Evolutionary conservation across 805 yeast genomes (phyloP).

Genomic region (Priceomyces carsonii): DNA sequence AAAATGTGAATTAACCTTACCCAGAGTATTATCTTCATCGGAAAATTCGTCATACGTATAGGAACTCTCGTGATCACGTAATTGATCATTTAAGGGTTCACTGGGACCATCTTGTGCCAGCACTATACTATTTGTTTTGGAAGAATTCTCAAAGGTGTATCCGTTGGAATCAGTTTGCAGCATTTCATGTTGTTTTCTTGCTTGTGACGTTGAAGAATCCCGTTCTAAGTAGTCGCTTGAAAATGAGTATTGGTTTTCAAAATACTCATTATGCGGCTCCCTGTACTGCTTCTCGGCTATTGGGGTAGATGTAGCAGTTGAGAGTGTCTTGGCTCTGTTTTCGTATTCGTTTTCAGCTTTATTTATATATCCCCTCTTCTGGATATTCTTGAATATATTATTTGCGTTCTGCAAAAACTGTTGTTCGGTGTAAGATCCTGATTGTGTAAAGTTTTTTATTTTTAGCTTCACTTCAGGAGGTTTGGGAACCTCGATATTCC

Average conservation of each 20-base stretch:
- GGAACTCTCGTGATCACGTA: conserved; percentile 17
- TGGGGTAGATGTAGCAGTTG: background rate
- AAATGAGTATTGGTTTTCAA: background rate
- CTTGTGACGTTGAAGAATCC: background rate
- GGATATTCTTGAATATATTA: conserved; percentile 38
- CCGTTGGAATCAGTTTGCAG: conserved; percentile 1
- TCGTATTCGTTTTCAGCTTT: background rate
- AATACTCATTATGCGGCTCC: background rate
- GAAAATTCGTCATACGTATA: conserved; percentile 34
- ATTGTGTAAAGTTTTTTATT: conserved; percentile 30
- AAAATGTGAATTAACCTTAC: too few relatives aligned
- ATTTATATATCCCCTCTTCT: conserved; percentile 30
- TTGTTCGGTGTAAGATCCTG: conserved; percentile 34
- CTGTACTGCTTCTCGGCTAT: background rate
- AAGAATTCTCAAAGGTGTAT: conserved; percentile 1
- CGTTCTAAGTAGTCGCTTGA: conserved; percentile 1
- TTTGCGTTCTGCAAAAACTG: conserved; percentile 40
- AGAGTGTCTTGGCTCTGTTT: background rate
- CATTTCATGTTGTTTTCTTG: background rate
- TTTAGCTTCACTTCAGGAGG: conserved; percentile 24
- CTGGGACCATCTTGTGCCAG: background rate
- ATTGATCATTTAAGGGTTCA: background rate
- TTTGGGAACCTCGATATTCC: conserved; percentile 8
- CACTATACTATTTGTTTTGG: background rate
- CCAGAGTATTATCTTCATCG: conserved; percentile 13